phyloP scores from a whole-genome alignment of 306 rosid genomes.

The Prunus kanzakura region DNA sequence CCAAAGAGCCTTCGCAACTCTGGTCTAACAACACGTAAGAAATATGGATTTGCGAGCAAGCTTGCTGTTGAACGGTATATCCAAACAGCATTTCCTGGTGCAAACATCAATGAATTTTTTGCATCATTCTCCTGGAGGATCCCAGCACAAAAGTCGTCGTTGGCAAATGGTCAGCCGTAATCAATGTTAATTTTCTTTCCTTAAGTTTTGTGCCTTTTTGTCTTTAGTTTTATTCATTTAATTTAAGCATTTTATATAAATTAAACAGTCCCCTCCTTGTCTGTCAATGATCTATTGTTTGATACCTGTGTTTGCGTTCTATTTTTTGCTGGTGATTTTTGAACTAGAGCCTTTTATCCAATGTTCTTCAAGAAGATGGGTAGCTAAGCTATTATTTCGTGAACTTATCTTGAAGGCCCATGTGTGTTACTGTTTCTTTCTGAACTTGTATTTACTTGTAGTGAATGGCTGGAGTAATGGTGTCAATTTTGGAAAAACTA shows the following conservation, averaged over 20 bases:
- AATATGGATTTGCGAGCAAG: constrained; percentile 62
- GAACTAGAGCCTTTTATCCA: background rate
- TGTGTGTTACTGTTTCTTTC: background rate
- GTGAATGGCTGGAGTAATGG: background rate
- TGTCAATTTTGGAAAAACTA: background rate
- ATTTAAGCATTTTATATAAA: background rate
- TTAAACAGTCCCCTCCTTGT: background rate
- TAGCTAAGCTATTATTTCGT: background rate
- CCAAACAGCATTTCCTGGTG: constrained; percentile 36
- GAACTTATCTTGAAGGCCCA: background rate
- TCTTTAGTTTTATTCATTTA: background rate
- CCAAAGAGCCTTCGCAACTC: constrained; percentile 36
- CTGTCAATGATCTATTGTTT: background rate
- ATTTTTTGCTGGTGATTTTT: background rate
- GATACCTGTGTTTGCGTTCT: background rate
- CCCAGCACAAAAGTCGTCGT: constrained; percentile 42
- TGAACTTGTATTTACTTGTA: background rate
- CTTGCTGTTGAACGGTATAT: constrained; percentile 64
- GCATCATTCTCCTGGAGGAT: constrained; percentile 75
- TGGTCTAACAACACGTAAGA: constrained; percentile 19
- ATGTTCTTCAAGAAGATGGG: background rate
- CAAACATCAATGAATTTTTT: constrained; percentile 51
- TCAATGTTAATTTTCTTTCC: background rate
- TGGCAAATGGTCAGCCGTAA: constrained; percentile 39
- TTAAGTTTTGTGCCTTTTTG: background rate